Evolutionary conservation across 148 eudicot genomes (phyloP), one percentile per base, ranked within the genome.

Genomic region (Fagopyrum tataricum): DNA sequence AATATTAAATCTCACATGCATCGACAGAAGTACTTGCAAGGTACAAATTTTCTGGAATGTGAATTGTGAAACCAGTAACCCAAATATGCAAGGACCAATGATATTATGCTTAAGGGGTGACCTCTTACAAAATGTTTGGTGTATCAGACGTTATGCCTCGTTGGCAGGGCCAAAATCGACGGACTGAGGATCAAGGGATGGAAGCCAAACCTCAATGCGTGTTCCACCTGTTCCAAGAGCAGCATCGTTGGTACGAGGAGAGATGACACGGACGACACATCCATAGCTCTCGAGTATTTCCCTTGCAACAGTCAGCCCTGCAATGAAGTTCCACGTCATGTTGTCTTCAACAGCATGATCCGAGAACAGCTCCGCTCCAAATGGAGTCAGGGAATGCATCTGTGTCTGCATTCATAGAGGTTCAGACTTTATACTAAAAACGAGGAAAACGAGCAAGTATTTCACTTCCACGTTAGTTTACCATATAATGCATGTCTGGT

Each of bases 401-500:
- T 95, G 97, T 17, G 97, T 95, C 99, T 95, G 88, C 77, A 73
- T 31, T 31, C 37, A 69, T 49, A 59, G 58, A 1, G 69, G 49
- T 46, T 46, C 49, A 46, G 10, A 46, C 49, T 46, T 44, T 46
- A 10, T 7, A 46, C 13, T 31, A 31, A 31, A 31, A 31, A 12
- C 14, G 13, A 46, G 49, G 49, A 46, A 10, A n/a, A n/a, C n/a
- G 49, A 13, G 13, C 49, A 46, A 46, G 49, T 13, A 46, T 46
- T 13, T 8, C 49, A 46, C 11, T 46, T 8, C 10, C 49, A 46
- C 49, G 14, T 41, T 14, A 18, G 18, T 66, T 74, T 85, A 95
- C 99, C 97, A 95, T 92, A 78, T 90, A 95, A 76, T 92, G 97
- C 97, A 95, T 95, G 78, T 95, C 99, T 0, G 90, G 96, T 48